Conservation (phyloP, 1,284 basidiomycete species). For the Microbotryum lychnidis-dioicae region DNA sequence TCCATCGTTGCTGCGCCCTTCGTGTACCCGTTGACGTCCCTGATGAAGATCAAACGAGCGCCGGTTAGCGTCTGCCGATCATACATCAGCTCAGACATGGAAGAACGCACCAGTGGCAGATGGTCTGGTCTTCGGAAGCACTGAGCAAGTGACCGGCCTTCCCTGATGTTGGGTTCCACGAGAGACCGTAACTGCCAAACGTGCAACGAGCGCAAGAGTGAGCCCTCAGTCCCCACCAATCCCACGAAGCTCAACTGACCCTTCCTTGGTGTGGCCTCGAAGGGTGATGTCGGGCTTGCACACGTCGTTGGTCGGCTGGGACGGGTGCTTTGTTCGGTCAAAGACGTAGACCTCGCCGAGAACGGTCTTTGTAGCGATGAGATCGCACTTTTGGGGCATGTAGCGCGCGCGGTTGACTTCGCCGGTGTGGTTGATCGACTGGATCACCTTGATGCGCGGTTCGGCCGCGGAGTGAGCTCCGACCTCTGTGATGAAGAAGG, state of each 20-base stretch:
- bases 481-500: constrained; percentile 50
- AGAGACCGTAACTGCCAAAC: constrained; percentile 67
- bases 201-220: neutral
- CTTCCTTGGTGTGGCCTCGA: constrained; percentile 84
- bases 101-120: constrained; percentile 77
- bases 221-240: neutral
- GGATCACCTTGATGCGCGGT: constrained; percentile 79
- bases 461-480: constrained; percentile 72
- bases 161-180: constrained; percentile 73
- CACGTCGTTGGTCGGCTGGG: constrained; percentile 69
- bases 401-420: constrained; percentile 97
- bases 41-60: constrained; percentile 37
- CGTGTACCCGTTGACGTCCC: constrained; percentile 85
- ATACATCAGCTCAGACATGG: neutral
- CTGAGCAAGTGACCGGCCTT: constrained; percentile 72
- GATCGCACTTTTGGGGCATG: constrained; percentile 96
- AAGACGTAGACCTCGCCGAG: constrained; percentile 87
- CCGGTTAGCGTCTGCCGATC: constrained; percentile 4
- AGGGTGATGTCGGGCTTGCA: constrained; percentile 87
- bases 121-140: constrained; percentile 90
- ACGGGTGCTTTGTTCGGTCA: constrained; percentile 94
- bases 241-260: constrained; percentile 49
- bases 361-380: constrained; percentile 90
- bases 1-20: constrained; percentile 71
- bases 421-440: constrained; percentile 90